Evolutionary conservation across 148 eudicot genomes (phyloP).

Genomic region (Camellia japonica): DNA sequence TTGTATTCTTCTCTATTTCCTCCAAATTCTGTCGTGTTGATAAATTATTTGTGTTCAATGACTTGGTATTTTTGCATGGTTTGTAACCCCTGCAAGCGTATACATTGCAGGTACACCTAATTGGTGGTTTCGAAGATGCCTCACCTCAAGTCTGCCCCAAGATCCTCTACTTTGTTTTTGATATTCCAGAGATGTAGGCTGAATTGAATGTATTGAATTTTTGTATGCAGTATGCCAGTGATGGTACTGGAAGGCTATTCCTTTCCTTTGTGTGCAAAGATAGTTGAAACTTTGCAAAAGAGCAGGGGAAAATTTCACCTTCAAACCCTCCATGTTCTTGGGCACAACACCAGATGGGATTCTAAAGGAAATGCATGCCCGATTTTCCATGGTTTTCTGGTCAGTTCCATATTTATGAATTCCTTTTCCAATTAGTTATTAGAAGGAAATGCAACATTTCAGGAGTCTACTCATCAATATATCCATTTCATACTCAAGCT

Average conservation of each 20-base stretch:
- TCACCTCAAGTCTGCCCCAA: conserved; percentile 46
- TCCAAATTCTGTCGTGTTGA: not conserved
- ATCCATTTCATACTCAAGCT: not conserved
- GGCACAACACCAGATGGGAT: conserved; percentile 77
- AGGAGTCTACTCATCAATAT: not conserved
- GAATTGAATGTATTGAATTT: conserved; percentile 13
- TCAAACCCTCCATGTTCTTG: conserved; percentile 74
- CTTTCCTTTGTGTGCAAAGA: conserved; percentile 70
- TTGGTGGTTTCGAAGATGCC: conserved; percentile 79
- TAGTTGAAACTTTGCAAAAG: conserved; percentile 54
- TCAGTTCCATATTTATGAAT: conserved; percentile 32
- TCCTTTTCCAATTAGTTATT: not conserved
- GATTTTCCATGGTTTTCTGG: conserved; percentile 75
- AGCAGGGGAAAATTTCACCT: conserved; percentile 65
- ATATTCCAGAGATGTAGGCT: conserved; percentile 16
- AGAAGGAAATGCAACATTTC: not conserved
- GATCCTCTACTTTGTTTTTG: conserved; percentile 29
- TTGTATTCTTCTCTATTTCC: conserved; percentile 41
- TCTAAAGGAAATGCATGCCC: conserved; percentile 60
- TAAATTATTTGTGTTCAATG: not conserved
- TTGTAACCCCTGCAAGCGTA: conserved; percentile 13
- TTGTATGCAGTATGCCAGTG: conserved; percentile 38
- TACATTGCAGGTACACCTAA: conserved; percentile 78
- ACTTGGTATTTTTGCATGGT: not conserved
- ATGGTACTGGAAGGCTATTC: conserved; percentile 54